A percentile compares a stretch with the other conserved stretches of the same genome.
phyloP scores from a whole-genome alignment of 768 basidiomycete genomes.

The Naganishia vishniacii region DNA sequence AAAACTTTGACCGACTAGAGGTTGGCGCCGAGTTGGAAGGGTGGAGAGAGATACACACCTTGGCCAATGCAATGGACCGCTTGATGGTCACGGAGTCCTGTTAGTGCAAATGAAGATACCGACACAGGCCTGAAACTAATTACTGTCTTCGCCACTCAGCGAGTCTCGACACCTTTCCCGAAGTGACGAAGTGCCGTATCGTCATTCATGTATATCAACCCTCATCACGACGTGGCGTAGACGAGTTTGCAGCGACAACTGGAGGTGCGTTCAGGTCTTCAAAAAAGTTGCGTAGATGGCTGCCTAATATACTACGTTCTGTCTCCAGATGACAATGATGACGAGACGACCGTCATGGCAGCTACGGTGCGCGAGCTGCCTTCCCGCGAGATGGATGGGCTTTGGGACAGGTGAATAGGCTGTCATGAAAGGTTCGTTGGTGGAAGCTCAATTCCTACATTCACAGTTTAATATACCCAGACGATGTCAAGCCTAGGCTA shows the following conservation, averaged over 20 bases:
- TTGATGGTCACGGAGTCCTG: conserved; percentile 62
- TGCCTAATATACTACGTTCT: background rate
- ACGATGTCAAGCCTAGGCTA: conserved; percentile 75
- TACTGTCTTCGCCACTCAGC: background rate
- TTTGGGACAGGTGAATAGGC: conserved; percentile 61
- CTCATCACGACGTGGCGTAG: conserved; percentile 56
- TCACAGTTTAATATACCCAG: conserved; percentile 67
- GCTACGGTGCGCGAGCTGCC: conserved; percentile 87
- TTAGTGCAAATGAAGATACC: conserved; percentile 43
- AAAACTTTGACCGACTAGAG: conserved; percentile 62
- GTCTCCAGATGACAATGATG: conserved; percentile 53
- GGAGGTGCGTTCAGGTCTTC: conserved; percentile 25
- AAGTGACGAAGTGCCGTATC: conserved; percentile 47
- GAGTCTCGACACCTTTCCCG: conserved; percentile 24
- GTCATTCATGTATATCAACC: conserved; percentile 87
- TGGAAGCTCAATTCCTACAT: background rate
- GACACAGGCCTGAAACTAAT: too few relatives aligned
- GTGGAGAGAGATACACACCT: conserved; percentile 66
- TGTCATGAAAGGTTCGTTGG: background rate
- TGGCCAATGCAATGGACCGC: conserved; percentile 68
- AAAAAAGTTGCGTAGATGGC: conserved; percentile 6
- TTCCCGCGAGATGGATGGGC: conserved; percentile 71
- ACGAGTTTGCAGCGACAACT: conserved; percentile 58
- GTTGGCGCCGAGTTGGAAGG: conserved; percentile 68
- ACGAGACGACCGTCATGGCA: conserved; percentile 72